These are phyloP conservation scores for Tolypocladium sp. DNA, from an alignment of 2,329 filamentous ascomycete species.

Conservation along the genomic window DNA sequence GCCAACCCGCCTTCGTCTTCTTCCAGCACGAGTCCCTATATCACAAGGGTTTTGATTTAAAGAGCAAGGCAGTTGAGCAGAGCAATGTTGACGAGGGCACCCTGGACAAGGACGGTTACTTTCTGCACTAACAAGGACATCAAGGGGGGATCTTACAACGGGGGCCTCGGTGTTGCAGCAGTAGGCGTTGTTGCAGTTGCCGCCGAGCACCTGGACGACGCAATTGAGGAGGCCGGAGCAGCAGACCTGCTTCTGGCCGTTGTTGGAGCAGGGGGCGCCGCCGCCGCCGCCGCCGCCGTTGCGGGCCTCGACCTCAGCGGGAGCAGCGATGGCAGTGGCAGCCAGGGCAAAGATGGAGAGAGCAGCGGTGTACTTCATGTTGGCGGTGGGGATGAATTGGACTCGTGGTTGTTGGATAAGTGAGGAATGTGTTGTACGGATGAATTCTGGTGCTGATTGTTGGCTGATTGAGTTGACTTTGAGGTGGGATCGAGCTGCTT, in stretches of 20 bases:
- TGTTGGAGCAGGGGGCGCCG: background rate
- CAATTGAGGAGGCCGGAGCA: background rate
- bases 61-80: background rate
- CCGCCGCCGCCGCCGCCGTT: background rate
- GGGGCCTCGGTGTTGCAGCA: background rate
- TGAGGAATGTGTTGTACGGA: background rate
- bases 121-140: background rate
- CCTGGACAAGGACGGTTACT: background rate
- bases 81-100: background rate
- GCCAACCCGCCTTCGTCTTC: background rate
- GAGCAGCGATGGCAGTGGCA: background rate
- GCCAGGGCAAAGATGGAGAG: constrained; percentile 1
- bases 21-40: background rate
- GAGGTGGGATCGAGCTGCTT: background rate
- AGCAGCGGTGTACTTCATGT: constrained; percentile 2
- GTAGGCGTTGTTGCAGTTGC: background rate
- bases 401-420: background rate
- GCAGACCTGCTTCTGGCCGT: background rate
- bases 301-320: constrained; percentile 1
- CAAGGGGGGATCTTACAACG: background rate
- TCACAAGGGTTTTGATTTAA: background rate
- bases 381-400: background rate
- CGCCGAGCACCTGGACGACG: background rate
- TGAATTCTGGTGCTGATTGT: background rate
- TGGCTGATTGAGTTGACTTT: background rate